Base-by-base conservation (phyloP, 306 rosid species). In the Malus orientalis region DNA sequence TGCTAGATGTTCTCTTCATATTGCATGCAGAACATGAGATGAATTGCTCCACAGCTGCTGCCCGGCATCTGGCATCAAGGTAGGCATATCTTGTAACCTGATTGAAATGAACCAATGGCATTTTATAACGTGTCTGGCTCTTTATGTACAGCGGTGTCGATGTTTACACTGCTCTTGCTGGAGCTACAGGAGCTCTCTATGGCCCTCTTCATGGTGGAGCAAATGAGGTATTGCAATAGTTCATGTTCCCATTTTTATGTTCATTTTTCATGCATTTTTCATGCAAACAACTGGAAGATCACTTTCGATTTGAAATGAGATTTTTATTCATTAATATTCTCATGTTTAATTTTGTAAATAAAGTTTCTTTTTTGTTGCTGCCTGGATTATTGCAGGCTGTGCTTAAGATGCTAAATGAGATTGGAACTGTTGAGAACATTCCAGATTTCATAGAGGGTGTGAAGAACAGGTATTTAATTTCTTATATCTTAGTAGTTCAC, bases 171-270 rank as follows among this genome's bases (percentile, higher is more conserved):
- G 96, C 98, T 78, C 85, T 93, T 84, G 80, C 93, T 76, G 96
- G 98, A 53, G 98, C 84, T 69, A 92, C 91, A 30, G 98, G 98
- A 77, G 98, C 96, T 69, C 80, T 93, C 38, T 91, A 93, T 86
- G 98, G 96, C 72, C 96, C 98, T 53, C 96, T 93, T 78, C 96
- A 91, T 72, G 98, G 96, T 51, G 96, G 95, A 75, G 98, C 96
- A 53, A 93, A 93, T 86, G 98, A 89, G 96, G 98, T 93, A 80
- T 63, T 63, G 29, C 18, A 70, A 61, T 27, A 47, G 38, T 23
- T 15, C 18, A 66, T 5, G 61, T 55, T 74, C 11, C 70, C 51
- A 3, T 57, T 49, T 72, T 57, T 66, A 13, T 63, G 30, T 64
- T 30, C 29, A 32, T 19, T 25, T 45, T 58, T 42, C 29, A 2